A percentile compares a stretch with the other conserved stretches of the same genome.
phyloP scores from a whole-genome alignment of 2,329 filamentous ascomycete genomes.

The Thielaviopsis ethacetica region DNA sequence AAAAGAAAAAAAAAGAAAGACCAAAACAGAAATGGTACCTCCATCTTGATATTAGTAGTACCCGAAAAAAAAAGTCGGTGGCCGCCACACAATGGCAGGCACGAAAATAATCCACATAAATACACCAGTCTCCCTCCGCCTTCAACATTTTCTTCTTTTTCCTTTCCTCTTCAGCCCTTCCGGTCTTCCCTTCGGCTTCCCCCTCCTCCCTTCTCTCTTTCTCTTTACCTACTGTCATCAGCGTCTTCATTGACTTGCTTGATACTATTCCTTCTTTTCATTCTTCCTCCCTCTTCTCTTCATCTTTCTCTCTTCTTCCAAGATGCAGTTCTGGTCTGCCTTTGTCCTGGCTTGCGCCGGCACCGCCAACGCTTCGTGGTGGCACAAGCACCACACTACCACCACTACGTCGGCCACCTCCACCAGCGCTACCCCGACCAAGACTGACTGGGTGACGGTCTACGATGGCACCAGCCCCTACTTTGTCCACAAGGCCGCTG shows the following conservation, averaged over 20 bases:
- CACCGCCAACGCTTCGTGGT: conserved; percentile 15
- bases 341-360: conserved; percentile 17
- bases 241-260: not conserved
- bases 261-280: not conserved
- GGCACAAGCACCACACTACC: not conserved
- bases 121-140: not conserved
- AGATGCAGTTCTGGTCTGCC: conserved; percentile 6
- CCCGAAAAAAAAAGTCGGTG: no score
- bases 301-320: not conserved
- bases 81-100: not conserved
- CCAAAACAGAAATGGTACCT: no score
- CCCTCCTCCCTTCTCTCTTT: not conserved
- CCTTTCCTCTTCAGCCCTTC: not conserved
- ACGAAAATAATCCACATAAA: not conserved
- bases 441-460: conserved; percentile 20
- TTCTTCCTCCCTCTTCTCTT: not conserved
- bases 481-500: conserved; percentile 37
- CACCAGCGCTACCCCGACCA: not conserved
- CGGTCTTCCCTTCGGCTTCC: not conserved
- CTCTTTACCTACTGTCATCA: not conserved
- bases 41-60: no score
- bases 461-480: conserved; percentile 36
- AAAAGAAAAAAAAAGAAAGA: no score
- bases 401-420: not conserved
- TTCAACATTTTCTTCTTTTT: not conserved